phyloP scores from a whole-genome alignment of 2,329 filamentous ascomycete species.

The Lasiodiplodia hormozganensis region DNA sequence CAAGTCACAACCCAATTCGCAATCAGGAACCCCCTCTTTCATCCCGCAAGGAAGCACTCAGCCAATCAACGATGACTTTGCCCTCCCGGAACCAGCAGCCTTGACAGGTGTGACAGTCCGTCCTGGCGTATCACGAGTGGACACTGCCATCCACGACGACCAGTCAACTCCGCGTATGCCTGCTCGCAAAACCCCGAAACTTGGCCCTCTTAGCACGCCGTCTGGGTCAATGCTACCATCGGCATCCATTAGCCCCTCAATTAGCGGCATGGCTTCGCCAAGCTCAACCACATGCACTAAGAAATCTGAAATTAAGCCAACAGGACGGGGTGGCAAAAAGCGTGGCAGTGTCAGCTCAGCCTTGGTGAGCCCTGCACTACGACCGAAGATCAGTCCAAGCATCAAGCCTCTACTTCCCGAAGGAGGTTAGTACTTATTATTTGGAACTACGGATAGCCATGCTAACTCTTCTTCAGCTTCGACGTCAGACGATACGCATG shows the following conservation, averaged over 20 bases:
- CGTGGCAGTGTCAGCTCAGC: slow-evolving; percentile 54
- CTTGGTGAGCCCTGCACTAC: slow-evolving; percentile 83
- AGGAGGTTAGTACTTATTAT: slow-evolving; percentile 57
- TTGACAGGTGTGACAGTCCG: slow-evolving; percentile 52
- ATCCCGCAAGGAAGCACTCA: slow-evolving; percentile 35
- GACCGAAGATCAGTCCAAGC: slow-evolving; percentile 89
- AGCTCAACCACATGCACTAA: slow-evolving; percentile 34
- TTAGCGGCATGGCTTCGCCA: slow-evolving; percentile 61
- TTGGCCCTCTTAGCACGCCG: slow-evolving; percentile 63
- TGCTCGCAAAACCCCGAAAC: slow-evolving; percentile 71
- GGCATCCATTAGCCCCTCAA: slow-evolving; percentile 57
- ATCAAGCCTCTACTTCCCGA: slow-evolving; percentile 89
- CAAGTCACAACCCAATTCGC: slow-evolving; percentile 3
- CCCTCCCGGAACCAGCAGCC: slow-evolving; percentile 75
- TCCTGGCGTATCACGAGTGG: slow-evolving; percentile 58
- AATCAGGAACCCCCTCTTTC: slow-evolving; percentile 34
- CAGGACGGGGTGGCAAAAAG: slow-evolving; percentile 46
- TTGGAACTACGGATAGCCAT: not conserved
- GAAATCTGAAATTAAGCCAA: slow-evolving; percentile 21
- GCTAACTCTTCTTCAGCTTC: slow-evolving; percentile 9
- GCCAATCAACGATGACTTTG: slow-evolving; percentile 63
- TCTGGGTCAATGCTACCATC: slow-evolving; percentile 38
- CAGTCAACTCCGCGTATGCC: slow-evolving; percentile 66
- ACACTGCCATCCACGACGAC: slow-evolving; percentile 58
- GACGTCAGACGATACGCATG: slow-evolving; percentile 64